Percentiles rank a stretch among this genome's conserved stretches.
Evolutionary conservation across 75 land plant genomes (phyloP).

Genomic region (Adiantum capillusveneris): DNA sequence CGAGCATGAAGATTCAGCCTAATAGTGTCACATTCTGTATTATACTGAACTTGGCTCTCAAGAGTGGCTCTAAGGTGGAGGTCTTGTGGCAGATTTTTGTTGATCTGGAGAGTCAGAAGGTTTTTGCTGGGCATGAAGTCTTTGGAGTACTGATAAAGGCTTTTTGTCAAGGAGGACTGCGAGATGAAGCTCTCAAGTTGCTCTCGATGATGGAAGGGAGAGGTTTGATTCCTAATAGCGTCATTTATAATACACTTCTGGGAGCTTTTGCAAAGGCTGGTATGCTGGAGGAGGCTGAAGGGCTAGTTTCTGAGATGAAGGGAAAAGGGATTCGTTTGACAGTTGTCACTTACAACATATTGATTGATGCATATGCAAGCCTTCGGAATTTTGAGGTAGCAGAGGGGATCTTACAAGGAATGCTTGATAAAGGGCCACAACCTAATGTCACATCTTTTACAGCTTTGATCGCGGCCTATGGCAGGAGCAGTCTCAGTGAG

Average conservation of each 20-base stretch:
- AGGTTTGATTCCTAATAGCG: constrained; percentile 43
- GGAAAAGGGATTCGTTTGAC: constrained; percentile 44
- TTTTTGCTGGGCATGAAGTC: constrained; percentile 41
- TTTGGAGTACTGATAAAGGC: constrained; percentile 63
- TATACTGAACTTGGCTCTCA: constrained; percentile 46
- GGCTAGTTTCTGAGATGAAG: constrained; percentile 67
- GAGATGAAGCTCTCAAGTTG: constrained; percentile 58
- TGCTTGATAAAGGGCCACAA: constrained; percentile 46
- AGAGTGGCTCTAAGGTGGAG: constrained; percentile 37
- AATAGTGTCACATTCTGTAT: constrained; percentile 71
- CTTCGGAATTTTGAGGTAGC: constrained; percentile 52
- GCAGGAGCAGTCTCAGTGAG: constrained; percentile 52
- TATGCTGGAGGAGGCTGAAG: constrained; percentile 80
- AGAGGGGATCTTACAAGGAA: constrained; percentile 53
- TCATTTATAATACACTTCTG: constrained; percentile 69
- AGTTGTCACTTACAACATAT: constrained; percentile 42
- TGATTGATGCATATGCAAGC: constrained; percentile 65
- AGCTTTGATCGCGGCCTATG: constrained; percentile 65
- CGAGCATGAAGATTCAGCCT: constrained; percentile 37
- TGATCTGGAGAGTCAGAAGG: constrained; percentile 38
- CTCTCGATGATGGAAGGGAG: constrained; percentile 64
- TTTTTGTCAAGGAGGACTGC: constrained; percentile 66
- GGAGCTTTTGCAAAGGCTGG: constrained; percentile 60
- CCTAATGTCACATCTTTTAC: constrained; percentile 78
- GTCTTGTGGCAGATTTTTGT: constrained; percentile 67